A percentile compares a stretch with the other conserved stretches of the same genome.
Conservation (phyloP, 768 basidiomycete genomes). For the Boletus sp. region DNA sequence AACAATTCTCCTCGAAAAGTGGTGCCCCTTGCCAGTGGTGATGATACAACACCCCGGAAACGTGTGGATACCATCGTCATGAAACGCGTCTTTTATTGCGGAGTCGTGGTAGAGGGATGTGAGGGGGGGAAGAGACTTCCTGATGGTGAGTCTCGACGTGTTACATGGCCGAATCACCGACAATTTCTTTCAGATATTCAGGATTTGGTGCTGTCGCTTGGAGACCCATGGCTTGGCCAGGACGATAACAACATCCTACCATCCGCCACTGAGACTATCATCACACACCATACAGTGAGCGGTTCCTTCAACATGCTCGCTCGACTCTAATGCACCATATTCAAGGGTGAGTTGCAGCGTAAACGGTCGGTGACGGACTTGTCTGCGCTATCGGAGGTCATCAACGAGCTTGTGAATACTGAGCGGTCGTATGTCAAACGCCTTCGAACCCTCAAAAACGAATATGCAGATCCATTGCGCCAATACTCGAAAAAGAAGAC, state of each 20-base stretch:
- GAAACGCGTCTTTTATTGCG: slow-evolving; percentile 84
- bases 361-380: slow-evolving; percentile 63
- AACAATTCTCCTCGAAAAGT: slow-evolving; percentile 71
- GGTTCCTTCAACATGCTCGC: neutral
- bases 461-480: slow-evolving; percentile 90
- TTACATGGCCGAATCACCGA: slow-evolving; percentile 5
- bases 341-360: slow-evolving; percentile 35
- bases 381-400: slow-evolving; percentile 65
- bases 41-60: slow-evolving; percentile 49
- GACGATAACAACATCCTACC: slow-evolving; percentile 49
- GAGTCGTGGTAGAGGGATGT: slow-evolving; percentile 85
- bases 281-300: slow-evolving; percentile 46
- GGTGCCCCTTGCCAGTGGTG: slow-evolving; percentile 69
- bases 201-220: slow-evolving; percentile 75
- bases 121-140: slow-evolving; percentile 67
- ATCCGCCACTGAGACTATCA: slow-evolving; percentile 38
- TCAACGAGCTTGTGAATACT: slow-evolving; percentile 85
- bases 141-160: slow-evolving; percentile 47
- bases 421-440: slow-evolving; percentile 88
- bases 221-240: slow-evolving; percentile 57
- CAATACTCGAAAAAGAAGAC: slow-evolving; percentile 81
- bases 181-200: slow-evolving; percentile 58
- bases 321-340: slow-evolving; percentile 11
- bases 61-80: slow-evolving; percentile 47
- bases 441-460: slow-evolving; percentile 75